Conservation (phyloP, 768 basidiomycete species). For the Cystoderma amianthinum region DNA sequence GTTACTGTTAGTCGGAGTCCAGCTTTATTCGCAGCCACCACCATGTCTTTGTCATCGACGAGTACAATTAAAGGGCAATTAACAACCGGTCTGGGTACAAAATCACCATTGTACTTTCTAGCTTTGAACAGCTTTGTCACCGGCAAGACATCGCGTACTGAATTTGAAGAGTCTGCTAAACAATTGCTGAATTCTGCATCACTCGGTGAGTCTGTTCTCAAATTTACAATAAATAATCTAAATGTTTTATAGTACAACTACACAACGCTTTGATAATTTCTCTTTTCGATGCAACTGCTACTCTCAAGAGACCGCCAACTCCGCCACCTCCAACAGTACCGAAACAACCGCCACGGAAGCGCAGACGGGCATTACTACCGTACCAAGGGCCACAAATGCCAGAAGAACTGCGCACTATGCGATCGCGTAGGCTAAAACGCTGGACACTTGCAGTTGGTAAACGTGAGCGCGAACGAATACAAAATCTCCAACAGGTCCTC, state of each 20-base stretch:
- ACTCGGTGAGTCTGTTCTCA: slow-evolving; percentile 22
- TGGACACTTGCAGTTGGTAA: slow-evolving; percentile 71
- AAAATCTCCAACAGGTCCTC: slow-evolving; percentile 34
- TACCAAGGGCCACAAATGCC: slow-evolving; percentile 60
- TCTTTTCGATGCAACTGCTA: slow-evolving; percentile 68
- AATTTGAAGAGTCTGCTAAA: slow-evolving; percentile 70
- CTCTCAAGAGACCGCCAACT: slow-evolving; percentile 59
- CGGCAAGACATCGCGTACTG: slow-evolving; percentile 60
- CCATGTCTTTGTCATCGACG: slow-evolving; percentile 74
- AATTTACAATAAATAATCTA: slow-evolving; percentile 4
- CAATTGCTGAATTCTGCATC: slow-evolving; percentile 53
- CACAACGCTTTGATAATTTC: slow-evolving; percentile 84
- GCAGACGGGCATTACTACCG: slow-evolving; percentile 63
- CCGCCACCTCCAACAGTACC: slow-evolving; percentile 57
- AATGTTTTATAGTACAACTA: slow-evolving; percentile 47
- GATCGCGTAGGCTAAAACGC: slow-evolving; percentile 61
- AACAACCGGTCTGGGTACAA: slow-evolving; percentile 50
- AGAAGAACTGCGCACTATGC: slow-evolving; percentile 46
- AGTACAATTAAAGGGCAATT: slow-evolving; percentile 68
- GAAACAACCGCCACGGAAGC: slow-evolving; percentile 57
- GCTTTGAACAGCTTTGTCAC: slow-evolving; percentile 62
- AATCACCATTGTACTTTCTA: slow-evolving; percentile 54
- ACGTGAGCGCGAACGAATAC: slow-evolving; percentile 69
- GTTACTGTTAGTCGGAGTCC: not conserved
- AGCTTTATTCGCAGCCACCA: too few species aligned